Percentiles rank a stretch among this genome's conserved stretches.
Conservation (phyloP, 148 eudicot species). For the Vaccinium darrowii region DNA sequence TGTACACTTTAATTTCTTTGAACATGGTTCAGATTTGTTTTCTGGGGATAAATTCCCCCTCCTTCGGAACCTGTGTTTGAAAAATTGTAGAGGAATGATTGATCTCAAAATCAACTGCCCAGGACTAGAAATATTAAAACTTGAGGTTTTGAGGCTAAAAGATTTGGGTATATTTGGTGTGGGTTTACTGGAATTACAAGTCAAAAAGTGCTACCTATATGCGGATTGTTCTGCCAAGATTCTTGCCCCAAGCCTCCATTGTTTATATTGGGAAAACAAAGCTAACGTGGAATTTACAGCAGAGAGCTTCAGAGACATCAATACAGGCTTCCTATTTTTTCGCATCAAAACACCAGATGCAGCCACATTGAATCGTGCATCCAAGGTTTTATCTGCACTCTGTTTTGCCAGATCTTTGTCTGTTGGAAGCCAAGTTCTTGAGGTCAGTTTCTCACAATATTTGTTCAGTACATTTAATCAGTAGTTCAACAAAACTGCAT, state of each 20-base stretch:
- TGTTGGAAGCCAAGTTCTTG: background rate
- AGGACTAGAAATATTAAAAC: background rate
- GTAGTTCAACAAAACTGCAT: too few relatives aligned
- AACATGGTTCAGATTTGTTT: too few relatives aligned
- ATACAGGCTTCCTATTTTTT: background rate
- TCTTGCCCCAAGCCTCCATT: background rate
- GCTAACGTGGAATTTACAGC: background rate
- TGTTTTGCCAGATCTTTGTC: background rate
- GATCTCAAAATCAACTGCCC: background rate
- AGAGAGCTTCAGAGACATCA: background rate
- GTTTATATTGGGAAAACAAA: background rate
- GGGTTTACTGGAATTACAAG: too few relatives aligned
- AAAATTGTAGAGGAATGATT: background rate
- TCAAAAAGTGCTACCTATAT: background rate
- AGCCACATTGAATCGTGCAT: background rate
- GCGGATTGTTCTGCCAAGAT: background rate
- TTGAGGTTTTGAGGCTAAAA: background rate
- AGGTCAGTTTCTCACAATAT: background rate
- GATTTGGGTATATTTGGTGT: background rate
- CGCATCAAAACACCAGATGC: background rate
- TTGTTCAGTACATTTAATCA: too few relatives aligned
- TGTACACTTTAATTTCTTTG: background rate
- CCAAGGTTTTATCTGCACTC: background rate
- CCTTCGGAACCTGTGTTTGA: background rate
- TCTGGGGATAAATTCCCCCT: background rate